phyloP scores from a whole-genome alignment of 2,329 filamentous ascomycete species.

The Zalaria sp. region DNA sequence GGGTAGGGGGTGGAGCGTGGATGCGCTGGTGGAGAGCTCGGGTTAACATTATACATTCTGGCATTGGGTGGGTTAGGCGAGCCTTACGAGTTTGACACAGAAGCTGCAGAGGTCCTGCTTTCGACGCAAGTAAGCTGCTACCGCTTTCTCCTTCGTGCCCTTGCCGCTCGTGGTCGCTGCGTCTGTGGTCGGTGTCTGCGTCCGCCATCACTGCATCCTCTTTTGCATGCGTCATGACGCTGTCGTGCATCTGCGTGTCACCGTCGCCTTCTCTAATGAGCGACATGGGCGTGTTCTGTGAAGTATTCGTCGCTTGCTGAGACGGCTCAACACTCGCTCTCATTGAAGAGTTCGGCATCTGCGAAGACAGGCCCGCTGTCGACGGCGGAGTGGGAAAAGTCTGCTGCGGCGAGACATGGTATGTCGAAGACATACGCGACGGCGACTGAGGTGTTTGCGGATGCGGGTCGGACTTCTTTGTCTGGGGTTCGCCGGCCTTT shows the following conservation, averaged over 20 bases:
- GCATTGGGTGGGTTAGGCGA: constrained; percentile 2
- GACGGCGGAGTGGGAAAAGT: constrained; percentile 28
- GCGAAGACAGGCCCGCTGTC: constrained; percentile 15
- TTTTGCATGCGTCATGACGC: constrained; percentile 5
- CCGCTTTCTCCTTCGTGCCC: not conserved
- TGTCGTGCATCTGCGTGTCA: constrained; percentile 27
- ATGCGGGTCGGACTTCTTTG: constrained; percentile 2
- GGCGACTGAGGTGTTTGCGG: constrained; percentile 35
- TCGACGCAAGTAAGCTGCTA: not conserved
- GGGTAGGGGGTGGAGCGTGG: constrained; percentile 38
- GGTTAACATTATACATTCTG: constrained; percentile 4
- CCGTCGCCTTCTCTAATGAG: constrained; percentile 24
- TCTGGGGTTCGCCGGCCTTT: constrained; percentile 24
- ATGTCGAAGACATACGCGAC: constrained; percentile 28
- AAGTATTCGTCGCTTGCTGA: constrained; percentile 6
- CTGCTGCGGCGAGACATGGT: constrained; percentile 19
- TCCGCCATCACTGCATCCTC: constrained; percentile 14
- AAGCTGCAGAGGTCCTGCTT: constrained; percentile 17
- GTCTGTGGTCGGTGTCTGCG: constrained; percentile 21
- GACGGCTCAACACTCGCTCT: not conserved
- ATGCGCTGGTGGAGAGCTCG: constrained; percentile 11
- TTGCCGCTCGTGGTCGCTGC: constrained; percentile 34
- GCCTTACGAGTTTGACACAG: constrained; percentile 20
- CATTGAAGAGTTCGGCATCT: constrained; percentile 1
- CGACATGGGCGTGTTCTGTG: constrained; percentile 10